Base-by-base conservation (phyloP, 1,284 basidiomycete species). In the Coriolopsis trogii region DNA sequence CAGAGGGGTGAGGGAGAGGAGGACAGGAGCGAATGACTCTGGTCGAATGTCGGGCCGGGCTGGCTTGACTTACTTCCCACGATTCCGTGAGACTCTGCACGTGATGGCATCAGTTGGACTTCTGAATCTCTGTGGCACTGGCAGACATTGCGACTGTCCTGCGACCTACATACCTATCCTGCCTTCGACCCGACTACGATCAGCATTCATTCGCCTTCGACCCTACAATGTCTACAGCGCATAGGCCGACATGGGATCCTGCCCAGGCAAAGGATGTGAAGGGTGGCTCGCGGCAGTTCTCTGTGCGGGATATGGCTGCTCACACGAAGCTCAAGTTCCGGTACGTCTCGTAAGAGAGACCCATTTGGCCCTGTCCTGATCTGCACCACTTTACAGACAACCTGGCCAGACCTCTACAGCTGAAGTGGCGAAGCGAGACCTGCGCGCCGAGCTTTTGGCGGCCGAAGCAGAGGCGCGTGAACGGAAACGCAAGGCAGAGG, bases 271-370 rank as follows among this genome's bases (percentile, higher is more conserved):
- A 82, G 63, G 88, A 91, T 67, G 84, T 88, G 61, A 94, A 93
- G 69, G 89, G 88, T 10, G 92, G 91, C 49, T 93, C 93, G 40
- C 84, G 91, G 56, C 91, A 94, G 68, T 91, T 88, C 72, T 94
- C 92, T 13, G 89, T 91, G 65, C 83, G 90, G 52, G 92, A 95
- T 67, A 89, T 96, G 79, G 91, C 95, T 3, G 80, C 91, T 4
- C 91, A 97, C 69, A 98, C 94, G 1, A 95, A 95, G 72, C 87
- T 98, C 58, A 98, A 98, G 77, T 98, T 97, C 73, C 85, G 95
- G 84, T 91, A 58, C 45, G 60, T 57, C 29, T 20, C 26, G 13
- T 13, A 13, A 24, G 1, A 24, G 21, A 24, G 15, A 6, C 9
- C 6, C 25, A n/a, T 13, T 25, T 21, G 4, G 21, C 5, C n/a